These are phyloP conservation scores for Gaillardinia entomophila DNA, from an alignment of 805 yeast genomes.

Conservation along the genomic window DNA sequence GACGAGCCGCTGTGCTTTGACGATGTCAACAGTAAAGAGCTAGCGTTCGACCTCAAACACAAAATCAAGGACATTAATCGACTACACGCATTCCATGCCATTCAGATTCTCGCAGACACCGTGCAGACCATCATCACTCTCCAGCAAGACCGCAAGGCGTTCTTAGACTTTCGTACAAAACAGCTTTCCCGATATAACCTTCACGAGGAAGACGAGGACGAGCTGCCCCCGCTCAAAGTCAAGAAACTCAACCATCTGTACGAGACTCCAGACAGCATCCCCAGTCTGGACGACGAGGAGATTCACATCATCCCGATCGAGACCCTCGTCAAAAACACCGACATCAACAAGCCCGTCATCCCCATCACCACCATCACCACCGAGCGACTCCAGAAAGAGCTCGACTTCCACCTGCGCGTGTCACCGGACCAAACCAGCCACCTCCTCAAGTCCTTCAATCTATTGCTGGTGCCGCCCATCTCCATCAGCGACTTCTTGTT, in stretches of 20 bases:
- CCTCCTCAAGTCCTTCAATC: constrained; percentile 25
- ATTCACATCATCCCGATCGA: constrained; percentile 15
- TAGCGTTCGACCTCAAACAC: constrained; percentile 27
- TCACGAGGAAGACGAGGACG: background rate
- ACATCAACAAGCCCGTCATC: constrained; percentile 7
- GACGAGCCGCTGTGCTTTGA: constrained; percentile 32
- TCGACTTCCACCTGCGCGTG: constrained; percentile 10
- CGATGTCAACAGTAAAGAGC: constrained; percentile 27
- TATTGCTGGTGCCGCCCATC: constrained; percentile 29
- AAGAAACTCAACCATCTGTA: constrained; percentile 6
- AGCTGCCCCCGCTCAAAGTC: constrained; percentile 18
- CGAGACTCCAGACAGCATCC: too few relatives aligned
- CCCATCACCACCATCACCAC: constrained; percentile 11
- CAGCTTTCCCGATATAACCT: constrained; percentile 16
- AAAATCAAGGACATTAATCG: constrained; percentile 27
- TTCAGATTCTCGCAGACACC: constrained; percentile 21
- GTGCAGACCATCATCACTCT: constrained; percentile 28
- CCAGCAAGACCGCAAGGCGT: constrained; percentile 17
- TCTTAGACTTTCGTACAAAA: constrained; percentile 17
- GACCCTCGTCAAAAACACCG: constrained; percentile 9
- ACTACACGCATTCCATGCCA: constrained; percentile 30
- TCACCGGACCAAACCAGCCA: constrained; percentile 19
- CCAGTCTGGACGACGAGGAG: background rate
- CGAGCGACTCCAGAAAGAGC: constrained; percentile 17
- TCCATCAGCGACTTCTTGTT: constrained; percentile 28